These are phyloP conservation scores for Fusarium transvaalense DNA, from an alignment of 2,329 filamentous ascomycete species.

Conservation along the genomic window DNA sequence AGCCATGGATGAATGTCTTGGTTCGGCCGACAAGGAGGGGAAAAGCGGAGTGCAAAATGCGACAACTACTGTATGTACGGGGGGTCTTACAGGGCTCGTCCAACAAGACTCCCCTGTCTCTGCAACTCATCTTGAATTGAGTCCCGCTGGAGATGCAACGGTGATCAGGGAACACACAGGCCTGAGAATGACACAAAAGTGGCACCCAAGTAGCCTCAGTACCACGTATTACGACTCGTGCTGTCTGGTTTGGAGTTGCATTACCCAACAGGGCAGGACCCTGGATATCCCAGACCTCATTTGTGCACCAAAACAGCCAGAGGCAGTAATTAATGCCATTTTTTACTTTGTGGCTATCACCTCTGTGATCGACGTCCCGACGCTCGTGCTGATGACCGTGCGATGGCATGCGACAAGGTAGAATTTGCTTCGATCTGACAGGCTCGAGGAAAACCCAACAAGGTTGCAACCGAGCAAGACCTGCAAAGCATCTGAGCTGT, in stretches of 20 bases:
- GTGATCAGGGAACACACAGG: slow-evolving; percentile 39
- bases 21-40: slow-evolving; percentile 41
- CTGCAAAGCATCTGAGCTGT: slow-evolving; percentile 36
- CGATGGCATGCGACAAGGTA: slow-evolving; percentile 16
- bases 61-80: slow-evolving; percentile 29
- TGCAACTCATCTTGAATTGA: slow-evolving; percentile 40
- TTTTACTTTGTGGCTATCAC: slow-evolving; percentile 40
- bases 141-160: slow-evolving; percentile 42
- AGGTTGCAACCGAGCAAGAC: slow-evolving; percentile 23
- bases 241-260: slow-evolving; percentile 22
- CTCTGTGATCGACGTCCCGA: slow-evolving; percentile 25
- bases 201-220: slow-evolving; percentile 19
- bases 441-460: slow-evolving; percentile 15
- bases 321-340: slow-evolving; percentile 14
- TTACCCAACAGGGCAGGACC: slow-evolving; percentile 42
- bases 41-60: slow-evolving; percentile 39
- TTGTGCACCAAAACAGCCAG: slow-evolving; percentile 12
- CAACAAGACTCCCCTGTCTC: slow-evolving; percentile 34
- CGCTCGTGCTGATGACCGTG: slow-evolving; percentile 20
- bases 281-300: slow-evolving; percentile 37
- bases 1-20: slow-evolving; percentile 34
- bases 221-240: slow-evolving; percentile 36
- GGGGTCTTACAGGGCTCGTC: slow-evolving; percentile 29
- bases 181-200: slow-evolving; percentile 38
- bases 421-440: slow-evolving; percentile 23